These are phyloP conservation scores for Tetrapisispora iriomotensis DNA, from an alignment of 805 yeast species.

Conservation along the genomic window DNA sequence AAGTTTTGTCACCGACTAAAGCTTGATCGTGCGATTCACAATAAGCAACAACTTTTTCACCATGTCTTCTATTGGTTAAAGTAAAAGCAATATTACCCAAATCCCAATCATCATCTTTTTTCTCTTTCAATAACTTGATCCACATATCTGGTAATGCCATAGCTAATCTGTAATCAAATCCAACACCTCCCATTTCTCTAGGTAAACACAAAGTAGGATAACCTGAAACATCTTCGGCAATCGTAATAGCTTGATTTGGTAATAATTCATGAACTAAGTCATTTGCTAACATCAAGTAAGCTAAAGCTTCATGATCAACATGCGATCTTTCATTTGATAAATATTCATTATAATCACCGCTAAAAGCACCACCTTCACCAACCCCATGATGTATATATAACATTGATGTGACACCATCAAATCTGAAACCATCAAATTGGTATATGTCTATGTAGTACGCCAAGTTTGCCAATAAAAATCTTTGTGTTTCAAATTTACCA, in stretches of 20 bases:
- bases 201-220: constrained; percentile 91
- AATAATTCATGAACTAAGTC: constrained; percentile 51
- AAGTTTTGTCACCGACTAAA: constrained; percentile 89
- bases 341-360: constrained; percentile 90
- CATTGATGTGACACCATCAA: constrained; percentile 96
- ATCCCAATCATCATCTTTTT: constrained; percentile 85
- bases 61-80: constrained; percentile 77
- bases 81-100: constrained; percentile 70
- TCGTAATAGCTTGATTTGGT: constrained; percentile 50
- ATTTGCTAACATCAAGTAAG: constrained; percentile 87
- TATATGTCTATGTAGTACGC: constrained; percentile 76
- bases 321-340: constrained; percentile 53
- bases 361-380: constrained; percentile 70
- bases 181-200: constrained; percentile 70
- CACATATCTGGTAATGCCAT: constrained; percentile 99
- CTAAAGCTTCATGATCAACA: constrained; percentile 81
- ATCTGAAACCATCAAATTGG: constrained; percentile 88
- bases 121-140: constrained; percentile 86
- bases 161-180: constrained; percentile 85
- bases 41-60: constrained; percentile 82
- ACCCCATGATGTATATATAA: constrained; percentile 86
- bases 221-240: constrained; percentile 96
- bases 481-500: constrained; percentile 80
- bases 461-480: constrained; percentile 77
- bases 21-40: constrained; percentile 98